These are phyloP conservation scores for Colletotrichum gloeosporioides DNA, from an alignment of 2,329 filamentous ascomycete species.

Conservation along the genomic window DNA sequence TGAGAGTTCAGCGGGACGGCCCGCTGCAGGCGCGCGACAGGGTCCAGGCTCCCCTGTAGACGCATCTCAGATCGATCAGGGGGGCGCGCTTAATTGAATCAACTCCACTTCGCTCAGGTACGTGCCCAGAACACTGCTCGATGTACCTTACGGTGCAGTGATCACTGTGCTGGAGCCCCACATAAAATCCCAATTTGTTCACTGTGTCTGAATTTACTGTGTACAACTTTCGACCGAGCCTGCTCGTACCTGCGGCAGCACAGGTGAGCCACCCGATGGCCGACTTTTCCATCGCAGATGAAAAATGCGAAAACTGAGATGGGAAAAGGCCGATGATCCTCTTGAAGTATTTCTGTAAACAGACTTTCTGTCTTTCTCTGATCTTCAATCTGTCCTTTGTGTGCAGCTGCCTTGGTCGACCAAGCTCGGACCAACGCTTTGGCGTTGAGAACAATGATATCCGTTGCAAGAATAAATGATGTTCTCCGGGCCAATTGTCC, in stretches of 20 bases:
- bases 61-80: background rate
- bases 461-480: background rate
- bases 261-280: background rate
- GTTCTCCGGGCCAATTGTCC: background rate
- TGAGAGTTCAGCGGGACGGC: background rate
- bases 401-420: background rate
- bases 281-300: background rate
- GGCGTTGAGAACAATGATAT: too few species aligned
- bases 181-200: background rate
- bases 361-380: accelerated
- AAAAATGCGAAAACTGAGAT: background rate
- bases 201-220: background rate
- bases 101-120: background rate
- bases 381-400: background rate
- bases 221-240: background rate
- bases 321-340: background rate
- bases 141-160: background rate
- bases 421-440: background rate
- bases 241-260: background rate
- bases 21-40: background rate
- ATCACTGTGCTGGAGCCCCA: background rate
- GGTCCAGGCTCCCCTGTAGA: background rate
- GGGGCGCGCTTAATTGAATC: background rate
- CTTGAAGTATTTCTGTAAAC: accelerated
- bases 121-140: background rate